A percentile compares a stretch with the other conserved stretches of the same genome.
phyloP scores from a whole-genome alignment of 768 basidiomycete genomes.

The Boletus tomentosulus region DNA sequence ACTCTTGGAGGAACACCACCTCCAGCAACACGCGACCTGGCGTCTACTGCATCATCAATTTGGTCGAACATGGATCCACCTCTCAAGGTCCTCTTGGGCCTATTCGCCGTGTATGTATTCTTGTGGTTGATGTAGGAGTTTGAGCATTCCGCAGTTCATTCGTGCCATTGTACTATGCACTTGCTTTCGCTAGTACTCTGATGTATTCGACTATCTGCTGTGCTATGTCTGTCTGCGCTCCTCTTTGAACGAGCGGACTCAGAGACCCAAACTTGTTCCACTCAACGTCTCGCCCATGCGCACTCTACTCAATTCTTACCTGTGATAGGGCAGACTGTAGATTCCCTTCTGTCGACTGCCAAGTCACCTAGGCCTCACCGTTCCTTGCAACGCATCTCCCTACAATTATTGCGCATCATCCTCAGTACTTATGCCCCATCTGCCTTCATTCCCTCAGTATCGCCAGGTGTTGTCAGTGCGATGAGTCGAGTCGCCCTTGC shows the following conservation, averaged over 20 bases:
- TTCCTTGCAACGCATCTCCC: slow-evolving; percentile 59
- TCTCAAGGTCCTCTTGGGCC: slow-evolving; percentile 56
- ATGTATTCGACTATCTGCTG: slow-evolving; percentile 34
- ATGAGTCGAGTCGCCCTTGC: slow-evolving; percentile 72
- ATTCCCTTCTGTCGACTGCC: slow-evolving; percentile 60
- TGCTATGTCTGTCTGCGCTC: slow-evolving; percentile 59
- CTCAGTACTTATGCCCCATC: slow-evolving; percentile 45
- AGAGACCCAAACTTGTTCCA: slow-evolving; percentile 25
- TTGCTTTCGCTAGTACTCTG: not conserved
- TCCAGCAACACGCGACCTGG: slow-evolving; percentile 32
- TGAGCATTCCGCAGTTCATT: not conserved
- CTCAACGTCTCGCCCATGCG: slow-evolving; percentile 38
- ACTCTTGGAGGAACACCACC: slow-evolving; percentile 56
- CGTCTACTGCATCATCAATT: slow-evolving; percentile 32
- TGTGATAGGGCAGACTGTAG: slow-evolving; percentile 78
- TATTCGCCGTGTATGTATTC: slow-evolving; percentile 61
- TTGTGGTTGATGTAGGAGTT: slow-evolving; percentile 39
- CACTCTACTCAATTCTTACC: slow-evolving; percentile 57
- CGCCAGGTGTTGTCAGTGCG: slow-evolving; percentile 80
- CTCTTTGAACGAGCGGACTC: slow-evolving; percentile 48
- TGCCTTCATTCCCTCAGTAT: slow-evolving; percentile 59
- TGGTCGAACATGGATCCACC: slow-evolving; percentile 61
- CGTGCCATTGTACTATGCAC: no score
- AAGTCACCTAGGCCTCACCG: slow-evolving; percentile 53
- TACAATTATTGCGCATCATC: slow-evolving; percentile 54